These are phyloP conservation scores for Lycium barbarum DNA, from an alignment of 257 asterid species.

Conservation along the genomic window DNA sequence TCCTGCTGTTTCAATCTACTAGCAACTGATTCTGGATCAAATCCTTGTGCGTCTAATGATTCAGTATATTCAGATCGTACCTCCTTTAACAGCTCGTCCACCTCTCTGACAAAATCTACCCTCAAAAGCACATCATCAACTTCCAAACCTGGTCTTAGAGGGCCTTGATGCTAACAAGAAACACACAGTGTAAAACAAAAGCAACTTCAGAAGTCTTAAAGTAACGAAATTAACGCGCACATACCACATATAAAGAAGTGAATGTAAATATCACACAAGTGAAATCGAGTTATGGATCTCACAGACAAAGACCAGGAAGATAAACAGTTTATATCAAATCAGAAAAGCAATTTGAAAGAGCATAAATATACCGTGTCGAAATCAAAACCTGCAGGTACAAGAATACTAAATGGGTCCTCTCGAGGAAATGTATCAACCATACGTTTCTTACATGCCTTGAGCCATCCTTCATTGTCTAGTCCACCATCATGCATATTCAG, in stretches of 20 bases:
- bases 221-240: neutral
- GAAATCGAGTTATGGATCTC: neutral
- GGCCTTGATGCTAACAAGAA: constrained; percentile 78
- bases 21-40: constrained; percentile 85
- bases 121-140: constrained; percentile 79
- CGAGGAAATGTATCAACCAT: constrained; percentile 89
- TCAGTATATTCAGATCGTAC: constrained; percentile 59
- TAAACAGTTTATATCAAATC: neutral
- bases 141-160: constrained; percentile 63
- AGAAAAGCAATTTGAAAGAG: neutral
- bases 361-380: constrained; percentile 64
- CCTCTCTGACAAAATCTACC: constrained; percentile 89
- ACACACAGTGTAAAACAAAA: neutral
- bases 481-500: constrained; percentile 84
- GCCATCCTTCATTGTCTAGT: constrained; percentile 84
- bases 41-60: constrained; percentile 50
- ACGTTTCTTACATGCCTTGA: constrained; percentile 75
- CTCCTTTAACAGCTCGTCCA: constrained; percentile 72
- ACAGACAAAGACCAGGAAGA: neutral
- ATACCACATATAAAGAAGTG: neutral
- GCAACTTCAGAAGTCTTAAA: neutral
- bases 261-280: neutral
- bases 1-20: constrained; percentile 82
- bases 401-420: constrained; percentile 96
- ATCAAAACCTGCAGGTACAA: constrained; percentile 90